Evolutionary conservation across 192 early-diverging fungal species (phyloP).

Genomic region (Entrophospora sp.): DNA sequence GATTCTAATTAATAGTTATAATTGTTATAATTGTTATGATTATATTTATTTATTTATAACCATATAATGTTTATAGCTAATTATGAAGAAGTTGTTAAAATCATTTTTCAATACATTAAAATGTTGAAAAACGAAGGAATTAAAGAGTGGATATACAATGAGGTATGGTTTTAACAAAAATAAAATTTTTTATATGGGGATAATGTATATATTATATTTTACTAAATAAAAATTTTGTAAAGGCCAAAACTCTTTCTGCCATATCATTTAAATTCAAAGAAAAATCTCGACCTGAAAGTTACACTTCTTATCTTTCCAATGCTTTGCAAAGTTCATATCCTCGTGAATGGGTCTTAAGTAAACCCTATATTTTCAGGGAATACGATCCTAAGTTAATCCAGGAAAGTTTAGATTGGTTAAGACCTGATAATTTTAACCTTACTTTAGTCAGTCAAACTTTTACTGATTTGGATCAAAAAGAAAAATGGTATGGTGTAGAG

Average conservation of each 20-base stretch:
- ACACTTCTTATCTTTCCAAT: slow-evolving; percentile 60
- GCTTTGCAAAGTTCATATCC: slow-evolving; percentile 74
- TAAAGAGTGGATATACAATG: slow-evolving; percentile 75
- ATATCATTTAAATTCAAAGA: slow-evolving; percentile 68
- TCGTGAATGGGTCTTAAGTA: slow-evolving; percentile 56
- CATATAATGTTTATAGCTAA: slow-evolving; percentile 70
- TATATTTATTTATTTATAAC: slow-evolving; percentile 19
- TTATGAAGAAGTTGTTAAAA: slow-evolving; percentile 70
- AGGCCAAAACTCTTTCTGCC: slow-evolving; percentile 36
- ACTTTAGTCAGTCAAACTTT: slow-evolving; percentile 27
- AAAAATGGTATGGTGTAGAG: slow-evolving; percentile 73
- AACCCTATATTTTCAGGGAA: slow-evolving; percentile 54
- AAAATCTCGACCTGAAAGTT: slow-evolving; percentile 57
- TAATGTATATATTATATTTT: no score
- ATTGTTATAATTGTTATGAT: not conserved
- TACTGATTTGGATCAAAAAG: slow-evolving; percentile 31
- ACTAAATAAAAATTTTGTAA: slow-evolving; percentile 8
- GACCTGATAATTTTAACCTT: slow-evolving; percentile 25
- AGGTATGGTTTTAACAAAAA: no score
- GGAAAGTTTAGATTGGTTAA: slow-evolving; percentile 46
- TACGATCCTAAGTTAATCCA: slow-evolving; percentile 56
- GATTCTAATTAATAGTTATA: slow-evolving; percentile 50
- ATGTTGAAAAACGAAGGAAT: slow-evolving; percentile 67
- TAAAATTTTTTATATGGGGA: no score
- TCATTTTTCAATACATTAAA: slow-evolving; percentile 83